Conservation (phyloP, 2,329 filamentous ascomycete genomes). For the Malbranchea zuffiana region DNA sequence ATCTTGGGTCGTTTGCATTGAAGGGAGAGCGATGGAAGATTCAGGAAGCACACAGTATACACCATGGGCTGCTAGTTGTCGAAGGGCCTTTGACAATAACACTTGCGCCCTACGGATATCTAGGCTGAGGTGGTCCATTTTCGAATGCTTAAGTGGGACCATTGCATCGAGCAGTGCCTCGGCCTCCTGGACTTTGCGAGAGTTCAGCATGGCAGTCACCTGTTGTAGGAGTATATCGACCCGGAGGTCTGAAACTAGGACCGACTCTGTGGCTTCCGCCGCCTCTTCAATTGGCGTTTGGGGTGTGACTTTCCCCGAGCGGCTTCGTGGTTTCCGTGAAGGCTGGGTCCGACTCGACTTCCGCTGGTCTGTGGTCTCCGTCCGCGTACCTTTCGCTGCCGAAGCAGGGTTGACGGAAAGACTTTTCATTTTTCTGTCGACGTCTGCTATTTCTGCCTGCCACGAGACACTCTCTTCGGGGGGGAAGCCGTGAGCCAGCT, state of each 20-base stretch:
- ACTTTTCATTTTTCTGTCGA: slow-evolving; percentile 35
- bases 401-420: slow-evolving; percentile 30
- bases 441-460: slow-evolving; percentile 20
- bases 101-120: slow-evolving; percentile 30
- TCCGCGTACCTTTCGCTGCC: too few species aligned
- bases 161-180: slow-evolving; percentile 40
- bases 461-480: slow-evolving; percentile 22
- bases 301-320: slow-evolving; percentile 16
- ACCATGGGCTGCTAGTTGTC: slow-evolving; percentile 59
- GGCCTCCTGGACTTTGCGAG: slow-evolving; percentile 47
- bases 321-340: neutral
- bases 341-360: slow-evolving; percentile 5
- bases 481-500: slow-evolving; percentile 29
- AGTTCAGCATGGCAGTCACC: slow-evolving; percentile 25
- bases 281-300: slow-evolving; percentile 19
- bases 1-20: slow-evolving; percentile 42
- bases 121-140: slow-evolving; percentile 53
- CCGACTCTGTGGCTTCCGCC: slow-evolving; percentile 22
- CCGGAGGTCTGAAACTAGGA: slow-evolving; percentile 32
- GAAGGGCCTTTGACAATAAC: slow-evolving; percentile 30
- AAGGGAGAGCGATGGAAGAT: slow-evolving; percentile 79
- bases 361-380: slow-evolving; percentile 1
- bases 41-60: slow-evolving; percentile 85
- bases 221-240: slow-evolving; percentile 40
- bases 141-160: slow-evolving; percentile 23